Base-by-base conservation (phyloP, 768 basidiomycete genomes). In the Sutorius australiensis region DNA sequence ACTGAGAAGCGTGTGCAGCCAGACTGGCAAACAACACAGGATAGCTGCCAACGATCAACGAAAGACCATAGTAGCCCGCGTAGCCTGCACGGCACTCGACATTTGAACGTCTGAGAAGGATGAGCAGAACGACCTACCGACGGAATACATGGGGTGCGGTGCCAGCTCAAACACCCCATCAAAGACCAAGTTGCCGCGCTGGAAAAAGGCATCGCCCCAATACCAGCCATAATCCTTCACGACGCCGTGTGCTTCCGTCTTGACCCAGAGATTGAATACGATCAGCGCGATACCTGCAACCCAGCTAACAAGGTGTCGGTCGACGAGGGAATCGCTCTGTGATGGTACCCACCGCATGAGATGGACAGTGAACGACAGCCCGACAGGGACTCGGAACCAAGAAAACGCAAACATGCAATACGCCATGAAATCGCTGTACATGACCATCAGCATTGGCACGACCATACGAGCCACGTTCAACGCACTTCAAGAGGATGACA, bases 191-290 rank as follows among this genome's bases (percentile, higher is more conserved):
- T 88, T 86, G 39, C 91, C 91, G n/a, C 90, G 86, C 68, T 92
- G 89, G 75, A 93, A 92, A 73, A 93, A 93, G 52, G 85, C 85
- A 60, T 93, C 91, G 10, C 91, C 94, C 92, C 92, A 93, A 68
- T 94, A 98, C 94, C 93, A 98, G 14, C 94, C 95, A 60, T 95
- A 98, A 64, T 98, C 95, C 62, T 97, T 98, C 55, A 98, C 94
- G 45, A 98, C 92, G 49, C 92, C 81, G 68, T 99, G 97, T 0
- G 97, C 97, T 65, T 98, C 95, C 2, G 89, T 90, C 68, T 99
- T 99, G 57, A 99, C 93, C 94, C 95, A 98, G 33, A 98, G 79
- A 69, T 99, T 98, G 78, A 98, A 98, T 19, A 79, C 80, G 66
- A 98, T 93, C 24, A 99, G 75, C 0, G 82, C 79, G 54, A 90